Conservation (phyloP, 768 basidiomycete species). For the Coprinopsis strossmayeri region DNA sequence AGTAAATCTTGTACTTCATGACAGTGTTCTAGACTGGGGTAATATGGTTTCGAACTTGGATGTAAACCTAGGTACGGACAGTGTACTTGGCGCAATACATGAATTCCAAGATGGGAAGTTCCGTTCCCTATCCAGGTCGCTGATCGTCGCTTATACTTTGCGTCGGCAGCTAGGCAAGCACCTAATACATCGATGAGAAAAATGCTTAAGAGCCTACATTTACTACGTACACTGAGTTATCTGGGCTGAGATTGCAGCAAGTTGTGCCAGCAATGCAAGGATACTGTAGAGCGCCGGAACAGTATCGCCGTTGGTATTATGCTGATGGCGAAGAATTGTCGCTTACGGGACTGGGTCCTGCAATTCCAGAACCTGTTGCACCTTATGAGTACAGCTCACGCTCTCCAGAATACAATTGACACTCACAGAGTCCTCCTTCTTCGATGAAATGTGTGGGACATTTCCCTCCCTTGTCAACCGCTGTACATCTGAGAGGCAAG, state of each 20-base stretch:
- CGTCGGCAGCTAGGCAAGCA: neutral
- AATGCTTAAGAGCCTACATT: too few relatives aligned
- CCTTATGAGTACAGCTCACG: neutral
- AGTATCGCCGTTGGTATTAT: neutral
- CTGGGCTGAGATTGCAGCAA: slow-evolving; percentile 19
- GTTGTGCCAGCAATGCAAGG: slow-evolving; percentile 14
- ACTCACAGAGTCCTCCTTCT: slow-evolving; percentile 15
- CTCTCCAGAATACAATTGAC: neutral
- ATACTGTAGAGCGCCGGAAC: neutral
- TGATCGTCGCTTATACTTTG: neutral
- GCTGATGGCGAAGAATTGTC: slow-evolving; percentile 11
- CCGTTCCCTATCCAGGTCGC: neutral
- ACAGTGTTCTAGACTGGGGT: neutral
- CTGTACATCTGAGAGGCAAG: slow-evolving; percentile 10
- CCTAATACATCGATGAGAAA: neutral
- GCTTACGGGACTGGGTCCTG: slow-evolving; percentile 9
- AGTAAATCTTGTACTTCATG: neutral
- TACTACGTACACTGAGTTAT: slow-evolving; percentile 14
- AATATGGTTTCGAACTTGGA: neutral
- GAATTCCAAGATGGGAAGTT: neutral
- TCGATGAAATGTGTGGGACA: slow-evolving; percentile 14
- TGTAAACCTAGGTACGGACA: neutral
- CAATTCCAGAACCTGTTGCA: slow-evolving; percentile 12
- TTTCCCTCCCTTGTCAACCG: slow-evolving; percentile 4
- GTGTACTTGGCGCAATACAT: neutral